Base-by-base conservation (phyloP, 2,329 filamentous ascomycete genomes). In the Drechslerella coelobrocha region DNA sequence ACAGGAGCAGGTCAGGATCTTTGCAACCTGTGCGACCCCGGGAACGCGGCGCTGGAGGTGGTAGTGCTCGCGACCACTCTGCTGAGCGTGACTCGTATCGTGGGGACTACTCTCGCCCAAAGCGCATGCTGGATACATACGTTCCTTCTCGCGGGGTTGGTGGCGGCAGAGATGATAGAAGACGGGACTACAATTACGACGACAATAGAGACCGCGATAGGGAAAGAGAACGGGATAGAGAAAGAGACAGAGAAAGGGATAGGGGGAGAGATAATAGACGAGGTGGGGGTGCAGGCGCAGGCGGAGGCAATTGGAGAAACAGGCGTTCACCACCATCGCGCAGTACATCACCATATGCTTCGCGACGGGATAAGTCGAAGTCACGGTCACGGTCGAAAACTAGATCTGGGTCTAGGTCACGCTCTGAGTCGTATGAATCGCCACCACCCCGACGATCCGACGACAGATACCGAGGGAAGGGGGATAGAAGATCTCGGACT, bases 1-100 rank as follows among this genome's bases (percentile, higher is more conserved):
- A 82, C 3, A 78, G 79, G 34, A 84, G 82, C 72, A 80, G 81
- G 19, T 84, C 83, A 43, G 75, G 76, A 55, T 68, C 80, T 74
- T 66, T 79, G 73, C 60, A 79, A n/a, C 34, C 34, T n/a, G 12
- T 14, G 4, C 34, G 34, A 77, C 66, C 79, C 79, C 27, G 80
- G 80, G 73, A 39, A 39, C 34, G 79, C 78, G 56, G 79, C 6
- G 77, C 76, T 52, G 82, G 81, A 2, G 78, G 78, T 61, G 81
- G 81, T 47, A 76, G 73, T 21, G 78, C 76, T 23, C 76, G 73
- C 23, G 78, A 76, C 21, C 78, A 78, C 12, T 78, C 75, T 39
- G 76, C 78, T 23, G 75, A 76, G 47, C 76, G 78, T 57, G 77
- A 77, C 56, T 75, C 76, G 12, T 77, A 77, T 51, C 77, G 79